Conservation (phyloP, 2,329 filamentous ascomycete genomes). For the Alternaria sp. region DNA sequence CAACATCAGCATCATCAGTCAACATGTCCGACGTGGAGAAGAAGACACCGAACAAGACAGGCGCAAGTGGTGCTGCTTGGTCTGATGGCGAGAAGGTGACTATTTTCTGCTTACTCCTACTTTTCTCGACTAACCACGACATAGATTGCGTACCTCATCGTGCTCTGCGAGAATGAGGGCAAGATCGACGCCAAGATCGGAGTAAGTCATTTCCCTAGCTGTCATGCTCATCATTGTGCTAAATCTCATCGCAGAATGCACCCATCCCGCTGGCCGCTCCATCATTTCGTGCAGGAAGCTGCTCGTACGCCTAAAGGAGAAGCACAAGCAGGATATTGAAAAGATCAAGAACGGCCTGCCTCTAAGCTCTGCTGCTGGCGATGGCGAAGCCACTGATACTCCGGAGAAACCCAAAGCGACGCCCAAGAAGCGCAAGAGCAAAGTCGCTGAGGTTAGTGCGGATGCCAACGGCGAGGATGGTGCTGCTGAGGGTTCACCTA, state of each 20-base stretch:
- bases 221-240: background rate
- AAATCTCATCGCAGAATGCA: conserved; percentile 23
- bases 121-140: conserved; percentile 6
- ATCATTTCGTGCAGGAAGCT: conserved; percentile 40
- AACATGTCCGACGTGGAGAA: conserved; percentile 17
- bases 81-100: conserved; percentile 35
- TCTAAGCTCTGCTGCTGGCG: conserved; percentile 8
- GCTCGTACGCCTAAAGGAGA: conserved; percentile 36
- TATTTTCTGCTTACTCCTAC: background rate
- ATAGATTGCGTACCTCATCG: conserved; percentile 34
- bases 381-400: conserved; percentile 3
- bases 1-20: background rate
- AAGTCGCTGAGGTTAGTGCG: conserved; percentile 6
- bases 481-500: conserved; percentile 14
- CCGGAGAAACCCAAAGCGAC: conserved; percentile 19
- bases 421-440: conserved; percentile 32
- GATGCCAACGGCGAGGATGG: conserved; percentile 6
- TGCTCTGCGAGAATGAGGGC: conserved; percentile 31
- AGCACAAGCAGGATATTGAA: conserved; percentile 35
- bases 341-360: conserved; percentile 28
- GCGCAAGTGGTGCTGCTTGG: conserved; percentile 29
- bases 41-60: conserved; percentile 19
- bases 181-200: conserved; percentile 30
- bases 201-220: conserved; percentile 13
- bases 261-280: conserved; percentile 35